phyloP scores from a whole-genome alignment of 2,329 filamentous ascomycete genomes.

The Purpureocillium lavendulum region DNA sequence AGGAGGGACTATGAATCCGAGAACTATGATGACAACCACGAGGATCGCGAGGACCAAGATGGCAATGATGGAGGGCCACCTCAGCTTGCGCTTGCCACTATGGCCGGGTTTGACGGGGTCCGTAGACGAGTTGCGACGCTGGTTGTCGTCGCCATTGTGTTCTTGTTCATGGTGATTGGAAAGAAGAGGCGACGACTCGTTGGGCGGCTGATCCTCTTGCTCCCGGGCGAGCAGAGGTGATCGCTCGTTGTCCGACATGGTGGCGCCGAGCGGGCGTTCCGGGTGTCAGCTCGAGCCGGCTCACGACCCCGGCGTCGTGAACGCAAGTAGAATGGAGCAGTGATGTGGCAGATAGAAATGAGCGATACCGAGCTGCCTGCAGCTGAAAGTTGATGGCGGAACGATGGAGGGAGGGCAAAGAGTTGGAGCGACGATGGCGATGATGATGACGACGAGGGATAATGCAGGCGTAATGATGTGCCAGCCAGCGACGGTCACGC shows the following conservation, averaged over 20 bases:
- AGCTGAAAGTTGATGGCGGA: too few relatives aligned
- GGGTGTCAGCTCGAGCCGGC: not conserved
- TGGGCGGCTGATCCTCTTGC: conserved; percentile 15
- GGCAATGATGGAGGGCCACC: conserved; percentile 75
- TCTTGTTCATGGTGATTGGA: conserved; percentile 13
- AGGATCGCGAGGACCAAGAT: conserved; percentile 56
- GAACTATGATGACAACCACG: conserved; percentile 60
- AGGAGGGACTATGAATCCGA: conserved; percentile 75
- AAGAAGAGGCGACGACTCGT: conserved; percentile 47
- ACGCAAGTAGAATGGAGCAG: not conserved
- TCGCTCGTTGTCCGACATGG: conserved; percentile 37
- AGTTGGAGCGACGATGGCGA: too few relatives aligned
- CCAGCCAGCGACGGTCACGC: too few relatives aligned
- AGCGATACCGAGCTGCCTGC: too few relatives aligned
- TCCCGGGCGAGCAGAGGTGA: conserved; percentile 34
- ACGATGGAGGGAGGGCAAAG: too few relatives aligned
- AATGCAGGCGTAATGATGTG: too few relatives aligned
- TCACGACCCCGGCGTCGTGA: not conserved
- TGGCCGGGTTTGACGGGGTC: conserved; percentile 15
- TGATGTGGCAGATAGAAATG: not conserved
- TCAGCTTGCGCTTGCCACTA: conserved; percentile 10
- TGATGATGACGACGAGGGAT: too few relatives aligned
- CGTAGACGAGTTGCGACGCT: conserved; percentile 18
- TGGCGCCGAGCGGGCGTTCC: conserved; percentile 4
- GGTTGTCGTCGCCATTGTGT: conserved; percentile 22